Evolutionary conservation across 805 yeast genomes (phyloP), one percentile per base, ranked within the genome.

Genomic region (Wickerhamomyces hampshirensis): DNA sequence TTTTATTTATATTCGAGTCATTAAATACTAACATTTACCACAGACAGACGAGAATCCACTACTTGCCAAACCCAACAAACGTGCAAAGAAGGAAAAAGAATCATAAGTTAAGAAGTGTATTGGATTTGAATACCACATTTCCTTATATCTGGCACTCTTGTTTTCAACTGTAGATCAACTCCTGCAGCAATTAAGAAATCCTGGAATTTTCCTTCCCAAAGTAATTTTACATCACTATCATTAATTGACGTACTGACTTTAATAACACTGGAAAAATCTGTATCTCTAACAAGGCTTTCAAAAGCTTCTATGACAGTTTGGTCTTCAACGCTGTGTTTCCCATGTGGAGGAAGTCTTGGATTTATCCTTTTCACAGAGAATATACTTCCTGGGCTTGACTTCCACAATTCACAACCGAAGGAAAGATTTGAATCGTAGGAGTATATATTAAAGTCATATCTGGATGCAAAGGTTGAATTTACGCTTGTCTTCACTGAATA

Each of bases 121-220:
- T 82, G 79, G 19, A 82, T 60, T 31, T 76, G 72, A 5, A 83
- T 43, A 1, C 91, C 91, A 48, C 78, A 63, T 21, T 67, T 66
- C 16, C 64, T 60, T 7, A 75, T 44, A 30, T 67, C 74, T 3
- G 83, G 81, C 5, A 58, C 59, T 16, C 61, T 55, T 1, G 69
- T 64, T 11, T 65, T 68, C 18, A 70, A 40, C 31, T 63, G 63
- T 4, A 84, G 40, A 37, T 71, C 76, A 6, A 76, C 67, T 1
- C 97, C 97, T 1, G 91, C 73, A 33, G 85, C 76, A 3, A 89
- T 63, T 34, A 91, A 57, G 55, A 91, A 84, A 29, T 86, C 94
- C 49, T 82, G 80, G 50, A 75, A 76, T 42, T 83, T 75, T 0
- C 97, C 96, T 50, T 85, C 96, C 96, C 97, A 91, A 30, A 85